Base-by-base conservation (phyloP, 106 monocot genomes). In the Platanthera zijinensis region DNA sequence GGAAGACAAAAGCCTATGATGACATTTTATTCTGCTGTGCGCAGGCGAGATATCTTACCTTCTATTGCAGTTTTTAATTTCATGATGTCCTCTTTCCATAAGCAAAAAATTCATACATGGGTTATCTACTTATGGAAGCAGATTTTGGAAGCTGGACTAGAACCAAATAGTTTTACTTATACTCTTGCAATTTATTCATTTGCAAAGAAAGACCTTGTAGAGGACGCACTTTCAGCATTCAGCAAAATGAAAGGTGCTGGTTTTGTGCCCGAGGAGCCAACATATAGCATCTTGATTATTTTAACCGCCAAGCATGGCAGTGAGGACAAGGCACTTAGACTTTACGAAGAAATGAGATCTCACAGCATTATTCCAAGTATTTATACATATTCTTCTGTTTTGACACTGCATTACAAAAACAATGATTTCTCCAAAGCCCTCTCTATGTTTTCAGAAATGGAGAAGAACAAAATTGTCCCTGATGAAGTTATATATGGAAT, bases 401-500 rank as follows among this genome's bases (percentile, higher is more conserved):
- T 99, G 51, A 77, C 86, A 48, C 21, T 99, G 50, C 72, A 90
- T 77, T 92, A 81, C 75, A 99, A 90, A 74, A 87, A 86, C 78
- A 70, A 76, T 19, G 89, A 92, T 72, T 99, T 94, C 76, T 85
- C 99, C 12, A 94, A 88, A 78, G 99, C 94, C 50, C 86, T 94
- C 11, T 82, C 86, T 52, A 84, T 99, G 32, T 99, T 99, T 78
- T 76, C 84, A 48, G 88, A 94, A 78, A 94, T 99, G 89, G 82
- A 88, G 64, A 86, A 50, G 52, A 86, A 86, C 59, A 91, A 85
- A 48, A 88, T 92, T 77, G 50, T 77, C 48, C 84, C 78, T 46
- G 99, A 99, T 84, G 99, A 99, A 81, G 94, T 92, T 28, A 99
- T 99, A 51, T 94, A 94, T 78, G 99, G 99, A 71, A 92, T 99